Base-by-base conservation (phyloP, 495 filamentous ascomycete genomes). In the Clohesyomyces aquaticus region DNA sequence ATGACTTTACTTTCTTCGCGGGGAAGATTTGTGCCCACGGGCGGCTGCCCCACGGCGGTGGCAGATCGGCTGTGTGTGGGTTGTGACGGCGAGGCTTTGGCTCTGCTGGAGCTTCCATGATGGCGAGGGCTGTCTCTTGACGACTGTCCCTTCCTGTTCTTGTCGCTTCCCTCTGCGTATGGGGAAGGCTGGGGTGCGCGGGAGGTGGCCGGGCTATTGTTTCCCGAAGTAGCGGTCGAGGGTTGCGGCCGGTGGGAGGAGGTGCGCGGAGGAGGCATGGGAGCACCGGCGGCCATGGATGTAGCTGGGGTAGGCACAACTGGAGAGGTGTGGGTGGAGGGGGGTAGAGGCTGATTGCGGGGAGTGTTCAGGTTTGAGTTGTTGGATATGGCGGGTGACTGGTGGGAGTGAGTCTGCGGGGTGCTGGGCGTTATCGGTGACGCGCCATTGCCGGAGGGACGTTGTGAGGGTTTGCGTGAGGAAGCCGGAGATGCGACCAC, bases 1-100 rank as follows among this genome's bases (percentile, higher is more conserved):
- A 96, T 85, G 21, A 95, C 84, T 48, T 88, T 84, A 73, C 83
- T 86, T 28, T 85, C 81, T 70, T 89, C 85, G 56, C 84, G 79
- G 16, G 83, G 84, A 3, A 82, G 80, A 27, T 77, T 79, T 41
- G 78, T 83, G 27, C 73, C 75, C 16, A 69, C 46, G 9, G 73
- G 75, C 27, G 72, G 55, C 48, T 71, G 68, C 27, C 73, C 63
- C 71, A 77, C 73, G 42, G 73, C 76, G 59, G 71, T 79, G 46
- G 70, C 79, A 71, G 73, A 80, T 66, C 66, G 78, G 75, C 72
- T 81, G 46, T 77, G 67, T 0, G 54, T 68, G 35, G 74, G 75
- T 50, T 74, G 70, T 47, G 66, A 55, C 8, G 67, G 65, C 1
- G 70, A 60, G 41, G 32, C 47, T 19, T 56, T 70, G 11, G 60